Percentiles rank a stretch among this genome's conserved stretches.
These are phyloP conservation scores for Pleurotus djamor DNA, from an alignment of 768 basidiomycete species.

Conservation along the genomic window DNA sequence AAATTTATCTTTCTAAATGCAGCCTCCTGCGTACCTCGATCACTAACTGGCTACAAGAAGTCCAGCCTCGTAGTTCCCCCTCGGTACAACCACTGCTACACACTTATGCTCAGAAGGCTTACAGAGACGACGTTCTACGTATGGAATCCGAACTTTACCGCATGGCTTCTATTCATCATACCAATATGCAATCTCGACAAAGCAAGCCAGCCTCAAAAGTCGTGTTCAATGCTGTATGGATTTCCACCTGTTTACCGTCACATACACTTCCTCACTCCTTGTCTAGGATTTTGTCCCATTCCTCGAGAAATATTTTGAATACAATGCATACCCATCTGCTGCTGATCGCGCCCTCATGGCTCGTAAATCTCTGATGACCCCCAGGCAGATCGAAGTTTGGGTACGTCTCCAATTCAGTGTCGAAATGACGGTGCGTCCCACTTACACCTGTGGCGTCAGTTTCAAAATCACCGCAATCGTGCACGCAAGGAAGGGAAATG, in stretches of 20 bases:
- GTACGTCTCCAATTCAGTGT: slow-evolving; percentile 21
- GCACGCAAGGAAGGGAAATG: slow-evolving; percentile 26
- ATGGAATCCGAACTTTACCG: too few relatives aligned
- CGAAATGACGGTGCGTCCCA: background rate
- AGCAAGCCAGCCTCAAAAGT: too few relatives aligned
- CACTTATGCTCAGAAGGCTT: too few relatives aligned
- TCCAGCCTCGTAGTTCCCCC: too few relatives aligned
- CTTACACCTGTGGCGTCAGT: slow-evolving; percentile 25
- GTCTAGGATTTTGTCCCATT: slow-evolving; percentile 42
- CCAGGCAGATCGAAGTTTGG: slow-evolving; percentile 54
- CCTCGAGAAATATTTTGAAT: slow-evolving; percentile 43
- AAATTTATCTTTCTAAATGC: background rate
- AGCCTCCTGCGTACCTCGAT: background rate
- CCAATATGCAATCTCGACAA: too few relatives aligned
- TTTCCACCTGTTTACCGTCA: too few relatives aligned
- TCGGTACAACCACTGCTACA: too few relatives aligned
- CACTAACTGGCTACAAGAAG: too few relatives aligned
- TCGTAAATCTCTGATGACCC: slow-evolving; percentile 36
- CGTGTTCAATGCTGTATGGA: too few relatives aligned
- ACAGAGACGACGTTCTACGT: too few relatives aligned
- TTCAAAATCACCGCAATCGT: slow-evolving; percentile 51
- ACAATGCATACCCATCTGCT: slow-evolving; percentile 43
- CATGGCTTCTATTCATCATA: too few relatives aligned
- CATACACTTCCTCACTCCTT: background rate
- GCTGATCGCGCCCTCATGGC: slow-evolving; percentile 39